These are phyloP conservation scores for Gossypium australe DNA, from an alignment of 345 rosid genomes.

Conservation along the genomic window DNA sequence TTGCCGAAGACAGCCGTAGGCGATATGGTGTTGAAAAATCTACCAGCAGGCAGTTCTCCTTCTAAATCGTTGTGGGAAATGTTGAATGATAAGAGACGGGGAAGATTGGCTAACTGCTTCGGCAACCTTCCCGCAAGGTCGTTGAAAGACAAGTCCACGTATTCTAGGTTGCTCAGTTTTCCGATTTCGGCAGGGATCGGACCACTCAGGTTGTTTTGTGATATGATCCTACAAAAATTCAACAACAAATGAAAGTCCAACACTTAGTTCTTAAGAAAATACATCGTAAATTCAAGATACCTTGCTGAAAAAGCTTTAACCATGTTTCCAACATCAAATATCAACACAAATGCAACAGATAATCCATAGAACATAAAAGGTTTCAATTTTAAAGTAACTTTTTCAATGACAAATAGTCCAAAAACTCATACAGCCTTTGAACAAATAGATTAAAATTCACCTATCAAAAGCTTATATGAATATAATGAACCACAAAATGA, in stretches of 20 bases:
- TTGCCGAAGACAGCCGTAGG: constrained; percentile 67
- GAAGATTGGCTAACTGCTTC: constrained; percentile 74
- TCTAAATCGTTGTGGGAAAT: constrained; percentile 73
- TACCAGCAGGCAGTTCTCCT: constrained; percentile 84
- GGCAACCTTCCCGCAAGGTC: constrained; percentile 57
- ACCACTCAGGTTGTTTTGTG: constrained; percentile 61
- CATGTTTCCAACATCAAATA: not conserved
- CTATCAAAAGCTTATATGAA: constrained; percentile 1
- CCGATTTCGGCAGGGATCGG: constrained; percentile 60
- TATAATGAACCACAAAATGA: not conserved
- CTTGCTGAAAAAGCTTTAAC: not conserved
- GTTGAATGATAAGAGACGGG: constrained; percentile 63
- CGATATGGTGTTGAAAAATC: constrained; percentile 70
- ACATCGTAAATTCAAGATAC: not conserved
- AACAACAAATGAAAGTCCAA: not conserved
- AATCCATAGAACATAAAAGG: not conserved
- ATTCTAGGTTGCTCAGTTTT: constrained; percentile 47
- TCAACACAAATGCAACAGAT: not conserved
- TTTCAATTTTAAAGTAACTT: not conserved
- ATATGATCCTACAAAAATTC: constrained; percentile 47
- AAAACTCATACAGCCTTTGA: not conserved
- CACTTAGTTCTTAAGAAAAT: too few species aligned
- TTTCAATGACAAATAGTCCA: not conserved
- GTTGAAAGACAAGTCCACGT: constrained; percentile 73
- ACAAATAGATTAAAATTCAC: not conserved